Percentiles rank a stretch among this genome's conserved stretches.
These are phyloP conservation scores for Juncus effusus DNA, from an alignment of 176 grass and related monocot genomes.

Conservation along the genomic window DNA sequence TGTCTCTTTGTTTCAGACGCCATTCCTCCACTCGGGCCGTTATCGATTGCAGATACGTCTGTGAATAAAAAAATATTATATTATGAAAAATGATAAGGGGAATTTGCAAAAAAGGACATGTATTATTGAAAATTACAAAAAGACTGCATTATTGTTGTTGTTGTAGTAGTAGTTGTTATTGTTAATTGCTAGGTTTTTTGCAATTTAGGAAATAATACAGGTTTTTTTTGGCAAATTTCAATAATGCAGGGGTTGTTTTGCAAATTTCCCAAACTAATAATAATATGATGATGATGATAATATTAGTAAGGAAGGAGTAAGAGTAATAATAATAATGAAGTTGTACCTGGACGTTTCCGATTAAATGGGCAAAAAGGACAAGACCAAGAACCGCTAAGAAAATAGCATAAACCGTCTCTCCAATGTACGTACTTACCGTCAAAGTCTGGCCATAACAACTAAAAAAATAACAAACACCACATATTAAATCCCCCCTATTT, in stretches of 20 bases:
- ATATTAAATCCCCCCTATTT: not conserved
- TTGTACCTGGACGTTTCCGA: slow-evolving; percentile 96
- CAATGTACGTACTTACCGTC: slow-evolving; percentile 80
- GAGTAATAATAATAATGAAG: slow-evolving; percentile 17
- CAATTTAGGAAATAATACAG: no score
- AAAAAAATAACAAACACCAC: not conserved
- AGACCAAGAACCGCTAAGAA: slow-evolving; percentile 84
- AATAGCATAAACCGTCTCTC: slow-evolving; percentile 91
- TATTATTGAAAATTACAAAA: no score
- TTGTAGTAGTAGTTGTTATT: no score
- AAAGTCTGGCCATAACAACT: slow-evolving; percentile 95
- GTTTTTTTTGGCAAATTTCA: no score
- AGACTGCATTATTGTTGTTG: no score
- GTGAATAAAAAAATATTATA: slow-evolving; percentile 7
- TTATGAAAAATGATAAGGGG: no score
- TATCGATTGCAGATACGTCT: slow-evolving; percentile 96
- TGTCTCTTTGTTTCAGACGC: slow-evolving; percentile 96
- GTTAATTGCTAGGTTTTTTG: no score
- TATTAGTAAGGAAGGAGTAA: no score
- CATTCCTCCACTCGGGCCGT: slow-evolving; percentile 89
- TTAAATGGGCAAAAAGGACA: slow-evolving; percentile 93
- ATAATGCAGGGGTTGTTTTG: no score
- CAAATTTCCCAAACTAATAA: no score
- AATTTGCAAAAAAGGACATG: no score
- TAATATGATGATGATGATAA: no score